Conservation (phyloP, 2,329 filamentous ascomycete genomes). For the Beauveria varroae region DNA sequence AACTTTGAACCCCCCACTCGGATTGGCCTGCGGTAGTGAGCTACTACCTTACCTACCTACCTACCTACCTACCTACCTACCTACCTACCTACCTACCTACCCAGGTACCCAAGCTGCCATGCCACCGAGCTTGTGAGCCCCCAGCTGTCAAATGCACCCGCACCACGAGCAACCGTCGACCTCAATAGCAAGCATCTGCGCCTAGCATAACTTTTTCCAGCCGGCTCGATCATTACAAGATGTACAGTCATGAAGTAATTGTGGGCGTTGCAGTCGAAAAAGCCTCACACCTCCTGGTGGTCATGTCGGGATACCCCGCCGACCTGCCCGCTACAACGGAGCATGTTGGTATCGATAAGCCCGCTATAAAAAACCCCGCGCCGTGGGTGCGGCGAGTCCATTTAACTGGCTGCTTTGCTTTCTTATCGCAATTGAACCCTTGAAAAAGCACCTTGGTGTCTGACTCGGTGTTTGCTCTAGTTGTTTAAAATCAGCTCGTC, state of each 20-base stretch:
- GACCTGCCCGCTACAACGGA: not conserved
- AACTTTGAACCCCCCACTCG: not conserved
- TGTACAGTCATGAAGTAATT: not conserved
- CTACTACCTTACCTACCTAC: not conserved
- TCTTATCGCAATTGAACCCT: constrained; percentile 7
- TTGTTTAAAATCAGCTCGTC: not conserved
- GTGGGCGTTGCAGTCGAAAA: constrained; percentile 1
- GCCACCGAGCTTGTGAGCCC: not conserved
- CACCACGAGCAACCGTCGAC: not conserved
- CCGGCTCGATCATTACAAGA: not conserved
- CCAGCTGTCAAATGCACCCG: not conserved
- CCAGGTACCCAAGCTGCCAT: not conserved
- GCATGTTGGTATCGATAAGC: constrained; percentile 11
- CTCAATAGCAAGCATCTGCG: not conserved
- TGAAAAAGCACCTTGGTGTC: constrained; percentile 2
- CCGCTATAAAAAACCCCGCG: constrained; percentile 10
- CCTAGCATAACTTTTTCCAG: not conserved
- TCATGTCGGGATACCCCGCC: constrained; percentile 4
- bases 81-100: too few species aligned
- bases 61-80: not conserved
- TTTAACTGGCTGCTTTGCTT: constrained; percentile 1
- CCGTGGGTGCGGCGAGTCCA: not conserved
- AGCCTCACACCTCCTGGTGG: not conserved
- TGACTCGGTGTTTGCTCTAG: not conserved
- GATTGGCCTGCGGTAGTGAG: not conserved